Base-by-base conservation (phyloP, 1,284 basidiomycete species). In the Xerocomus amazonicus region DNA sequence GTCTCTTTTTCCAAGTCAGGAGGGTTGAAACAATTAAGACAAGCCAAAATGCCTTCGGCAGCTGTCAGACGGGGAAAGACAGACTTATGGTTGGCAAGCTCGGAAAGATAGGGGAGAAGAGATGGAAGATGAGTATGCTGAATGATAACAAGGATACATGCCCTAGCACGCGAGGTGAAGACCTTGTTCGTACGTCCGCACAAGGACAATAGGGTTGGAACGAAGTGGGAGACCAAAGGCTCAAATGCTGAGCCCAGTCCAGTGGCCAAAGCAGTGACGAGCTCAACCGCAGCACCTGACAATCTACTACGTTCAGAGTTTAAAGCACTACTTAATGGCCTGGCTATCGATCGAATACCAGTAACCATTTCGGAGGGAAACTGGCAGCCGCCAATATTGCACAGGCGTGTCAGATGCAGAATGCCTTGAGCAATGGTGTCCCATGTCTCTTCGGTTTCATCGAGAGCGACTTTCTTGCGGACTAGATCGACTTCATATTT, bases 361-460 rank as follows among this genome's bases (percentile, higher is more conserved):
- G 72, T 58, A 32, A 83, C 69, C 51, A 90, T 71, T 37, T 86
- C 81, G 3, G 73, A 56, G 23, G 82, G 73, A 47, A 77, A 79
- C 29, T 80, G 76, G 52, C 73, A 75, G 14, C 75, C 81, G 32
- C 80, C 81, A 46, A 79, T 76, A 36, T 76, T 72, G 54, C 79
- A 80, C n/a, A 87, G 67, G n/a, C 70, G 69, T 9, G 73, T 73
- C 35, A 92, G 70, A 9, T 73, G 68, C 29, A 66, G 60, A 35
- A 92, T 63, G 6, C 76, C 76, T 39, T 77, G 73, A 7, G 77
- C 69, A 35, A 93, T 88, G n/a, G 70, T 73, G 48, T 92, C 87
- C 90, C 90, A 93, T 3, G 81, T 83, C 35, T 93, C 88, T 64
- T 93, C 91, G 2, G 85, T 83, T 69, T 93, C 90, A 29, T 74